Percentiles rank a stretch among this genome's conserved stretches.
Evolutionary conservation across 2,329 filamentous ascomycete genomes (phyloP).

Genomic region (Penicillium sp.): DNA sequence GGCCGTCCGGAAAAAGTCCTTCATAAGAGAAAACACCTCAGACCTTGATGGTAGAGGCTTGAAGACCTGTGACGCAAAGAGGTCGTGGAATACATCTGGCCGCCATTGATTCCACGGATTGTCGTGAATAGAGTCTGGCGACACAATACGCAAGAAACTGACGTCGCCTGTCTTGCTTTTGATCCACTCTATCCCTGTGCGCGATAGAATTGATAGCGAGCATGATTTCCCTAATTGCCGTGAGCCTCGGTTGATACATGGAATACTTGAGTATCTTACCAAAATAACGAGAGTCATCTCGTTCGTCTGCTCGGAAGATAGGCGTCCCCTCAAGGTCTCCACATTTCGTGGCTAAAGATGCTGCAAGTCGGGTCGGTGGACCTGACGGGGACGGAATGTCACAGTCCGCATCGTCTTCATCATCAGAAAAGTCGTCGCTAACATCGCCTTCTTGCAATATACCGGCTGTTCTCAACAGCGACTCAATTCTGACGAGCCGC

Average conservation of each 20-base stretch:
- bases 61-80: conserved; percentile 82
- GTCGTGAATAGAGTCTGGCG: conserved; percentile 76
- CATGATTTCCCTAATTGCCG: conserved; percentile 74
- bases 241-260: conserved; percentile 1
- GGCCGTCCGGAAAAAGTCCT: conserved; percentile 94
- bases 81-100: conserved; percentile 88
- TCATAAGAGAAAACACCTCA: conserved; percentile 82
- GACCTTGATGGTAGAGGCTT: conserved; percentile 75
- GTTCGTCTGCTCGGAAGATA: conserved; percentile 85
- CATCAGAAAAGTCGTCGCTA: conserved; percentile 41
- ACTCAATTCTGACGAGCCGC: conserved; percentile 86
- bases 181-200: conserved; percentile 94
- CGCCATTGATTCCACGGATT: conserved; percentile 94
- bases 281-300: conserved; percentile 88
- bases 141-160: conserved; percentile 86
- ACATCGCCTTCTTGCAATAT: conserved; percentile 77
- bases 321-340: conserved; percentile 61
- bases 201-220: conserved; percentile 93
- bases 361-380: conserved; percentile 5
- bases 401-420: conserved; percentile 24
- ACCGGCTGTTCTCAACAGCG: conserved; percentile 77
- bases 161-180: conserved; percentile 92
- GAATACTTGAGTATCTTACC: conserved; percentile 11
- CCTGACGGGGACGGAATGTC: conserved; percentile 4
- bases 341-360: conserved; percentile 30